Evolutionary conservation across 306 rosid species (phyloP), one percentile per base, ranked within the genome.

Genomic region (Cicer cuneatum): DNA sequence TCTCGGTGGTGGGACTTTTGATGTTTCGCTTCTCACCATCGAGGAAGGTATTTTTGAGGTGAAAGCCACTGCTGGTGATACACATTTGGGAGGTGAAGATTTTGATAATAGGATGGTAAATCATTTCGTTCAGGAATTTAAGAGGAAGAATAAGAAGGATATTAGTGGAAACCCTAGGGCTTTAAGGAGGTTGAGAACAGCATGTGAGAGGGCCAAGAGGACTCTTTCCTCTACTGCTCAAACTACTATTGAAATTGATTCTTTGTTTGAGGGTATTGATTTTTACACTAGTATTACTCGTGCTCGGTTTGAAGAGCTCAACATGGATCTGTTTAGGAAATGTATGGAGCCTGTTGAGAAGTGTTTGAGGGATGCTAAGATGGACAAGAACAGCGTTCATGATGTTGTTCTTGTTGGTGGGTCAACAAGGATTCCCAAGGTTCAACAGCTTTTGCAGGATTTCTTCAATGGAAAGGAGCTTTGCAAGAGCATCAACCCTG

Each of bases 381-480:
- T 86, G 90, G 90, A 86, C 10, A 86, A 86, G 67, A 83, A 77
- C 58, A 83, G 1, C 0, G 82, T 86, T 33, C 82, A 86, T 7
- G 90, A 86, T 49, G 90, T 83, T 54, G 90, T 86, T 67, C 87
- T 86, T 16, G 90, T 86, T 10, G 90, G 90, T 41, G 90, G 90
- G 0, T 86, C 87, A 0, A 86, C 90, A 3, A 86, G 87, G 71
- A 86, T 86, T 5, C 87, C 90, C 0, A 86, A 83, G 78, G 90
- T 86, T 72, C 90, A 86, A 38, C 87, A 86, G 14, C 7, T 86
- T 7, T 71, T 86, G 82, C 86, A 86, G 14, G 90, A 86, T 13
- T 86, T 83, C 49, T 83, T 83, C 78, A 86, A 81, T 4, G 90
- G 90, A 0, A 86, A 86, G 72, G 87, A 86, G 80, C 81, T 86